Evolutionary conservation across 2,329 filamentous ascomycete genomes (phyloP).

Genomic region (Dactylellina parvicollis): DNA sequence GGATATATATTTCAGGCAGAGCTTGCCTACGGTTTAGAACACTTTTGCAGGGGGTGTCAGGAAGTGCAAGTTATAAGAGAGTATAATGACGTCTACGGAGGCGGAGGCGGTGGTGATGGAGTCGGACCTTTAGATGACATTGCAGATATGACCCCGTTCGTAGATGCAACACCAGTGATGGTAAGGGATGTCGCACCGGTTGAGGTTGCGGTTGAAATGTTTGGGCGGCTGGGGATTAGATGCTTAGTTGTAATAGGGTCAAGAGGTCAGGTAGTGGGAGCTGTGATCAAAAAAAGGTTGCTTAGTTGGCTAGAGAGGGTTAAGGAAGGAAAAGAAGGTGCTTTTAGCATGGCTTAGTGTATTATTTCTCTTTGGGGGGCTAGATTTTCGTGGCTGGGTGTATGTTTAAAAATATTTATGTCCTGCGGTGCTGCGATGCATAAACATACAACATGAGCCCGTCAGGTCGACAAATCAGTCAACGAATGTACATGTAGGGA

Average conservation of each 20-base stretch:
- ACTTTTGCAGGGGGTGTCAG: slow-evolving; percentile 58
- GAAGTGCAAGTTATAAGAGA: slow-evolving; percentile 35
- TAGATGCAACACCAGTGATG: slow-evolving; percentile 67
- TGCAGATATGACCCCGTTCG: slow-evolving; percentile 63
- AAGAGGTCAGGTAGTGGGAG: slow-evolving; percentile 66
- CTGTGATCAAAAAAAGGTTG: slow-evolving; percentile 70
- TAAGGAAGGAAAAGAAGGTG: slow-evolving; percentile 52
- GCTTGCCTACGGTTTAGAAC: slow-evolving; percentile 65
- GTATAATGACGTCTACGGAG: background rate
- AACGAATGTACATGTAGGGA: background rate
- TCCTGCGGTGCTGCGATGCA: background rate
- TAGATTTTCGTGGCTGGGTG: background rate
- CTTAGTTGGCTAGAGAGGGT: slow-evolving; percentile 66
- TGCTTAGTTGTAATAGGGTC: slow-evolving; percentile 68
- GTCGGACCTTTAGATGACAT: slow-evolving; percentile 60
- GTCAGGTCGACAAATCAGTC: background rate
- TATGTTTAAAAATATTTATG: background rate
- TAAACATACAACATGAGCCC: background rate
- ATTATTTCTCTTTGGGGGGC: background rate
- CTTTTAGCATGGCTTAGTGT: background rate
- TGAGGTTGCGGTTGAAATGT: slow-evolving; percentile 71
- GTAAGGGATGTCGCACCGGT: slow-evolving; percentile 67
- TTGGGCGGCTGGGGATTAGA: slow-evolving; percentile 68
- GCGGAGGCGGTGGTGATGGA: slow-evolving; percentile 47
- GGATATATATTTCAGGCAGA: slow-evolving; percentile 69